phyloP scores from a whole-genome alignment of 495 filamentous ascomycete genomes.

The Chaetomidium leptoderma region DNA sequence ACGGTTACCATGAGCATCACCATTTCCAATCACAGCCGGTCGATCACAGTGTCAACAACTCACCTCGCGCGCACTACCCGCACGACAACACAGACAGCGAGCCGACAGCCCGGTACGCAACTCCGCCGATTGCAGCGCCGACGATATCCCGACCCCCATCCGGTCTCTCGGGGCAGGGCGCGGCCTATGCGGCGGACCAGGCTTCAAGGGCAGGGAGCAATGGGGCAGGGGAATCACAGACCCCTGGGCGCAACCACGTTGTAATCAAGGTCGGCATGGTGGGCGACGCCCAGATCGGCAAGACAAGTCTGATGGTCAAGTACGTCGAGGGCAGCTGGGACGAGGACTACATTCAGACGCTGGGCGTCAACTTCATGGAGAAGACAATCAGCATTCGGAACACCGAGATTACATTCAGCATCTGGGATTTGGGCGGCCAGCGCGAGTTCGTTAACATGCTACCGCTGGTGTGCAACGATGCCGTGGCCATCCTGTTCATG shows the following conservation, averaged over 20 bases:
- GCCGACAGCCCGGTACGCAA: slow-evolving; percentile 38
- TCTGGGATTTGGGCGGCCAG: slow-evolving; percentile 98
- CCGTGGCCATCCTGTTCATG: slow-evolving; percentile 98
- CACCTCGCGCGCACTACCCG: slow-evolving; percentile 27
- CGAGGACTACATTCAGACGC: slow-evolving; percentile 98
- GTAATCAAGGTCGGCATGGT: slow-evolving; percentile 99
- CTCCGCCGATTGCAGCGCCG: slow-evolving; percentile 36
- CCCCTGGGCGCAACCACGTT: slow-evolving; percentile 71
- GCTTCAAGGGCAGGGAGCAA: slow-evolving; percentile 34
- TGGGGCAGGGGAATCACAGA: slow-evolving; percentile 40
- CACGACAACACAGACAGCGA: slow-evolving; percentile 36
- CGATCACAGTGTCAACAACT: slow-evolving; percentile 37
- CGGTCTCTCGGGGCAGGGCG: slow-evolving; percentile 43
- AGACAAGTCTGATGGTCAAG: slow-evolving; percentile 98
- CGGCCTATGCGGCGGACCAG: slow-evolving; percentile 32
- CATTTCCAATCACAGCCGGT: slow-evolving; percentile 38
- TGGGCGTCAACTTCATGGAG: slow-evolving; percentile 99
- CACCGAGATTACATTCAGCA: slow-evolving; percentile 99
- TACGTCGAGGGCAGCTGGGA: slow-evolving; percentile 99
- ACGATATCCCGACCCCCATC: slow-evolving; percentile 48
- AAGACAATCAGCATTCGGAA: slow-evolving; percentile 99
- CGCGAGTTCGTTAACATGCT: slow-evolving; percentile 99
- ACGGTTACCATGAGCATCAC: slow-evolving; percentile 27
- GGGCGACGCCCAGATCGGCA: slow-evolving; percentile 97
- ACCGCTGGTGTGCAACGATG: slow-evolving; percentile 96